Percentiles rank a stretch among this genome's conserved stretches.
Evolutionary conservation across 495 filamentous ascomycete species (phyloP).

Genomic region (Hypoxylon lienhwacheense): DNA sequence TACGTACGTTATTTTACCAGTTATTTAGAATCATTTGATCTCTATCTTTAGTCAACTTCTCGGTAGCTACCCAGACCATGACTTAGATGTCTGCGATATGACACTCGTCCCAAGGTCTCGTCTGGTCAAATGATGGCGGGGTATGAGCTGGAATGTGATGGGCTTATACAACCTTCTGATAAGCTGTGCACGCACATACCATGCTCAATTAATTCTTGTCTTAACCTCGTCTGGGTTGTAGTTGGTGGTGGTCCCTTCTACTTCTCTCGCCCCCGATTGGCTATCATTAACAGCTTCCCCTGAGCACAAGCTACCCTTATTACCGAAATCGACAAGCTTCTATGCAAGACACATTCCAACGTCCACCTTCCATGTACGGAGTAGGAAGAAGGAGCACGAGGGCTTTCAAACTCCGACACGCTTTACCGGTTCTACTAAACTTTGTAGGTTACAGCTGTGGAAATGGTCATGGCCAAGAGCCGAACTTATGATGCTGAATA

Average conservation of each 20-base stretch:
- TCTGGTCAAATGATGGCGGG: constrained; percentile 38
- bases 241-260: constrained; percentile 19
- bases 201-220: constrained; percentile 23
- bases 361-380: constrained; percentile 38
- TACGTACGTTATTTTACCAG: constrained; percentile 14
- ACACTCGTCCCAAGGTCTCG: constrained; percentile 35
- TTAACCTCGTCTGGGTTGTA: constrained; percentile 30
- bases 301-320: constrained; percentile 31
- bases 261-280: constrained; percentile 28
- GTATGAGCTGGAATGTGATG: constrained; percentile 35
- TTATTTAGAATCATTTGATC: constrained; percentile 26
- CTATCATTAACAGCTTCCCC: constrained; percentile 28
- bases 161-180: constrained; percentile 36
- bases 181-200: too few species aligned
- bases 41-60: constrained; percentile 11
- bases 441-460: constrained; percentile 29
- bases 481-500: constrained; percentile 10
- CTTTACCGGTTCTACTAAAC: constrained; percentile 17
- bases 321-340: constrained; percentile 30
- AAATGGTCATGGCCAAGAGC: constrained; percentile 12
- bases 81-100: constrained; percentile 20
- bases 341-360: constrained; percentile 36
- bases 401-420: constrained; percentile 15
- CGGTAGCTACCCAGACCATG: neutral
- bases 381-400: constrained; percentile 31